Base-by-base conservation (phyloP, 2,329 filamentous ascomycete genomes). In the Alternaria sp. region DNA sequence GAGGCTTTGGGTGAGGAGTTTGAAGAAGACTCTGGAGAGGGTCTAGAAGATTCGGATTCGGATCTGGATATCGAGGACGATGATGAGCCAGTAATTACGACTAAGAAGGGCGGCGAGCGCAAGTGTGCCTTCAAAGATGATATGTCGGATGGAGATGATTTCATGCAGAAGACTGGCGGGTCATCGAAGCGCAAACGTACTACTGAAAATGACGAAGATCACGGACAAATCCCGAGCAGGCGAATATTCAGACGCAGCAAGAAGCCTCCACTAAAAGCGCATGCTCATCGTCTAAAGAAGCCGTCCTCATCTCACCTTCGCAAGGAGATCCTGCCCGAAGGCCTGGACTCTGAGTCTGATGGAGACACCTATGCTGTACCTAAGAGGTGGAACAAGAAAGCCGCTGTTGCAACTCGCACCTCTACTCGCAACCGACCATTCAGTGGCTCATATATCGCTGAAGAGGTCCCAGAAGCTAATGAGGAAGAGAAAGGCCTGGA, bases 311-410 rank as follows among this genome's bases (percentile, higher is more conserved):
- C 52, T 14, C 9, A n/a, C 4, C 12, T 43, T 9, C 53, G 41
- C 34, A n/a, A 50, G 27, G 18, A 52, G 38, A 7, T 48, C 4
- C 10, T 36, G 18, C 27, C 25, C 9, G n/a, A 45, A 10, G 59
- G 50, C 20, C 11, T 49, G 4, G 57, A 60, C n/a, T 58, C 57
- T n/a, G 55, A 57, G 7, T 55, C 49, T 22, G 62, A 66, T 16
- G 38, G 18, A 25, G 62, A 66, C 22, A 41, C 12, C 16, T 64
- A 61, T 44, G 32, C 25, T 18, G 59, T 50, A 16, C 48, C 58
- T n/a, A 60, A 59, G 51, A 41, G 12, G 14, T 34, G 41, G 28
- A 38, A 34, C 9, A 56, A 43, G 34, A 60, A 57, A 27, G 16
- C 28, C 4, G 7, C 4, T 3, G 32, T 22, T 18, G 14, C 32